Conservation (phyloP, 2,329 filamentous ascomycete species). For the Thielaviopsis populi region DNA sequence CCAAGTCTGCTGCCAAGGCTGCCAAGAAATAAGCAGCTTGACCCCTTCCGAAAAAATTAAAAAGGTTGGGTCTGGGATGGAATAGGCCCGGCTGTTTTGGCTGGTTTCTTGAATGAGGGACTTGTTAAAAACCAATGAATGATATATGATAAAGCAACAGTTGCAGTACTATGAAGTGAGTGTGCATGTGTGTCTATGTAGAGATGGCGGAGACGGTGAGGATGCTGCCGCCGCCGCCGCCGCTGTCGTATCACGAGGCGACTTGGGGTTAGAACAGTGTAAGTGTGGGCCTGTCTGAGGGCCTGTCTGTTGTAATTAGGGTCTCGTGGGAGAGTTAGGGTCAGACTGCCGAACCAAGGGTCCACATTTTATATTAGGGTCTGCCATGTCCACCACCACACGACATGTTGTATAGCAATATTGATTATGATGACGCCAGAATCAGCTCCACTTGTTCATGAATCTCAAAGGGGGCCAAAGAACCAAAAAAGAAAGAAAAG, state of each 20-base stretch:
- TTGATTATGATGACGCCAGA: too few species aligned
- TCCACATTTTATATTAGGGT: neutral
- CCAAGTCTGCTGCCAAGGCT: conserved; percentile 59
- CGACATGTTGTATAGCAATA: too few species aligned
- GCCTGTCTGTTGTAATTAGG: neutral
- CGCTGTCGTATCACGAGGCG: neutral
- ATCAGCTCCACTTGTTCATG: too few species aligned
- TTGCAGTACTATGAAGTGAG: neutral
- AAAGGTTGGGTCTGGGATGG: conserved; percentile 14
- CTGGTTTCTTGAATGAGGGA: conserved; percentile 1
- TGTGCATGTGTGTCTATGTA: neutral
- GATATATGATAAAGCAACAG: conserved; percentile 15
- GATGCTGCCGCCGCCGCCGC: too few species aligned
- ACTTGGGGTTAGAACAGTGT: neutral
- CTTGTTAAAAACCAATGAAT: conserved; percentile 14
- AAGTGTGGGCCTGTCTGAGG: neutral
- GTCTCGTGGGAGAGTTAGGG: too few species aligned
- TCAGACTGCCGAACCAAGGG: too few species aligned
- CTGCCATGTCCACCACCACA: neutral
- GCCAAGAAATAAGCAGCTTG: conserved; percentile 49
- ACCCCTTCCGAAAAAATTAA: conserved; percentile 11
- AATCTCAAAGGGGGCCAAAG: too few species aligned
- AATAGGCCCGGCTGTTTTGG: conserved; percentile 8
- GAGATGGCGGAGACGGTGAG: neutral
- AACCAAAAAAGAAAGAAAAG: too few species aligned